These are phyloP conservation scores for Chamaenerion angustifolium DNA, from an alignment of 345 rosid genomes.

Conservation along the genomic window DNA sequence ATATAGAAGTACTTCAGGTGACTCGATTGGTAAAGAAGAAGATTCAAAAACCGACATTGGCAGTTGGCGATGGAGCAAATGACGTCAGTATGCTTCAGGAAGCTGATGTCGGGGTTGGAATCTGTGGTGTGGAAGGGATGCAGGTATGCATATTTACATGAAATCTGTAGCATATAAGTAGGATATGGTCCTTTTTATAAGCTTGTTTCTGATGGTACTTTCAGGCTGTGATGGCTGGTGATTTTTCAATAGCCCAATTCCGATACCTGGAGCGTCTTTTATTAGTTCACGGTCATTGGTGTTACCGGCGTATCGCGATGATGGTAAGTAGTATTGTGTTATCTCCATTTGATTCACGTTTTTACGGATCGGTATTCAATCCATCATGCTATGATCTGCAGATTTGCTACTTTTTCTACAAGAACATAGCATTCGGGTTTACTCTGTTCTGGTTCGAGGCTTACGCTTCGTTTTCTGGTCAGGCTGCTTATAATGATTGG, in stretches of 20 bases:
- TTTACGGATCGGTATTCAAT: too few relatives aligned
- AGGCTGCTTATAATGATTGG: conserved; percentile 94
- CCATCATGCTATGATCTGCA: conserved; percentile 33
- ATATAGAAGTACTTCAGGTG: conserved; percentile 46
- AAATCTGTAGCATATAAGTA: too few relatives aligned
- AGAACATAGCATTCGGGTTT: conserved; percentile 82
- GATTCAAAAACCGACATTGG: conserved; percentile 47
- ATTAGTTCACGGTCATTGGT: too few relatives aligned
- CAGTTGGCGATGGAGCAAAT: conserved; percentile 92
- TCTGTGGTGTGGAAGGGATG: conserved; percentile 93
- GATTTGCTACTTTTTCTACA: conserved; percentile 97
- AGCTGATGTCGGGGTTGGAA: conserved; percentile 94
- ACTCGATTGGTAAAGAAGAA: conserved; percentile 61
- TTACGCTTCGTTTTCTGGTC: conserved; percentile 80
- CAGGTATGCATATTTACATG: conserved; percentile 29
- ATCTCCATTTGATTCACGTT: too few relatives aligned
- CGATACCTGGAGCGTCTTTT: too few relatives aligned
- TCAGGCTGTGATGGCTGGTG: too few relatives aligned
- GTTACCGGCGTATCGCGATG: too few relatives aligned
- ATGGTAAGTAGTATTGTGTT: too few relatives aligned
- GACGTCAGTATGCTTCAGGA: conserved; percentile 97
- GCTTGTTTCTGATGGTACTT: too few relatives aligned
- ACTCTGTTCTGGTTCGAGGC: conserved; percentile 94
- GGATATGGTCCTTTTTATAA: too few relatives aligned
- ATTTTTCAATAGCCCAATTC: too few relatives aligned